A percentile compares a stretch with the other conserved stretches of the same genome.
phyloP scores from a whole-genome alignment of 352 stramenopile species.

The Phytophthora melonis region DNA sequence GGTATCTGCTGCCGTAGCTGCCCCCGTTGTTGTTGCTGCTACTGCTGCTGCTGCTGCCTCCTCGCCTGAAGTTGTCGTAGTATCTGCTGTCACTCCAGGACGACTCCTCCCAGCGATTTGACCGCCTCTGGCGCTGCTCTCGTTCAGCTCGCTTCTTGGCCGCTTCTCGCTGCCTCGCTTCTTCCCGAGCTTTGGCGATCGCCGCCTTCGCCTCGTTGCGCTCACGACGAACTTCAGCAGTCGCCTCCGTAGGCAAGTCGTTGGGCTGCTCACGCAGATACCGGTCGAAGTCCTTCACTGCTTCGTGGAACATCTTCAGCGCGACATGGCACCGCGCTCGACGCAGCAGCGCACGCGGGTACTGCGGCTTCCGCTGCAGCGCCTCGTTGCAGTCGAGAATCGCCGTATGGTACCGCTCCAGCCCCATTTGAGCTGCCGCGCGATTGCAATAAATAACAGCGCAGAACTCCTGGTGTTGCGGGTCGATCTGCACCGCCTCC shows the following conservation, averaged over 20 bases:
- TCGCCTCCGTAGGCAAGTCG: slow-evolving; percentile 27
- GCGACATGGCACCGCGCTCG: slow-evolving; percentile 75
- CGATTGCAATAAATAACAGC: slow-evolving; percentile 86
- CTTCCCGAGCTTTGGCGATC: slow-evolving; percentile 56
- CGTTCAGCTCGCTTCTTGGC: slow-evolving; percentile 54
- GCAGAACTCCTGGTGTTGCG: slow-evolving; percentile 76
- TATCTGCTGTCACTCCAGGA: slow-evolving; percentile 68
- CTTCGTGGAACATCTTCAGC: slow-evolving; percentile 65
- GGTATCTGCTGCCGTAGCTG: slow-evolving; percentile 23
- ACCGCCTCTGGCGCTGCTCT: slow-evolving; percentile 53
- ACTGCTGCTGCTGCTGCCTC: slow-evolving; percentile 21
- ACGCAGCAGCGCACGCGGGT: slow-evolving; percentile 67
- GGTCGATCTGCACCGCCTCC: slow-evolving; percentile 71
- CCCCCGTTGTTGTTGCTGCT: slow-evolving; percentile 11
- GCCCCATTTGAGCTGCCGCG: slow-evolving; percentile 79
- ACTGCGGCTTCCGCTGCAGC: slow-evolving; percentile 66
- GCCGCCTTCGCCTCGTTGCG: slow-evolving; percentile 55
- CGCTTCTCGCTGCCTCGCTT: slow-evolving; percentile 46
- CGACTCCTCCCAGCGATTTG: slow-evolving; percentile 41
- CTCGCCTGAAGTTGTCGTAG: slow-evolving; percentile 57
- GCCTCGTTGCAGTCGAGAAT: slow-evolving; percentile 83
- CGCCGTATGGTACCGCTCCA: slow-evolving; percentile 70
- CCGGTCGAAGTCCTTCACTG: slow-evolving; percentile 78
- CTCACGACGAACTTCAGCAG: slow-evolving; percentile 56
- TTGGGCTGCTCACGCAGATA: slow-evolving; percentile 64